Base-by-base conservation (phyloP, 495 filamentous ascomycete species). In the Cercophora samala region DNA sequence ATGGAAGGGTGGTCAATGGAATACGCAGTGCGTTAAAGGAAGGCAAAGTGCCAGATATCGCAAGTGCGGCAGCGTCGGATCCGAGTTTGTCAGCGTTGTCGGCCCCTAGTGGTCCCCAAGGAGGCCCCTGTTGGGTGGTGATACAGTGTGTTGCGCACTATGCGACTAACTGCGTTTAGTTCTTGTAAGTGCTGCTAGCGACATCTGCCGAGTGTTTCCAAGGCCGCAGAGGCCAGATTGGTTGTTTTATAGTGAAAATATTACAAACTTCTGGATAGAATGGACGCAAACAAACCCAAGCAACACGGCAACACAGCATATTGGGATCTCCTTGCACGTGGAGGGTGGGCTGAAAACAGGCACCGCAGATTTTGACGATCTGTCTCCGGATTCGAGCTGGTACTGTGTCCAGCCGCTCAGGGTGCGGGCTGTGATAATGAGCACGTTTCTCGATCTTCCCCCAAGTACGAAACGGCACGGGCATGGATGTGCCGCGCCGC, bases 41-140 rank as follows among this genome's bases (percentile, higher is more conserved):
- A 58, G 52, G 59, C 63, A 60, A 60, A 60, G 58, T 26, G 24
- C 21, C 42, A 60, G 32, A 62, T 56, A 23, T 62, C 32, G 60
- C 60, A 29, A 46, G 58, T 53, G 64, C 64, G 68, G 68, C 54
- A 66, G 68, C 56, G 64, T 58, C 68, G 62, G 68, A 66, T 22
- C 68, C 62, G 42, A 62, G 51, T 67, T 66, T 66, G 68, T 64
- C 68, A 70, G 68, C 62, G 55, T n/a, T 64, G 60, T 46, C 24
- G 51, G 58, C 23, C 22, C 6, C 8, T 5, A 21, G 26, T 17
- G 26, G 19, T 52, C 29, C 6, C 8, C 17, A 21, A 29, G 26
- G 19, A n/a, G 37, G 21, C 63, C 54, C 63, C 52, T 56, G 62
- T 63, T 25, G 46, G 46, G n/a, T n/a, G 56, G 55, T 19, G 37